phyloP scores from a whole-genome alignment of 2,329 filamentous ascomycete genomes.

The Epichloe baconii region DNA sequence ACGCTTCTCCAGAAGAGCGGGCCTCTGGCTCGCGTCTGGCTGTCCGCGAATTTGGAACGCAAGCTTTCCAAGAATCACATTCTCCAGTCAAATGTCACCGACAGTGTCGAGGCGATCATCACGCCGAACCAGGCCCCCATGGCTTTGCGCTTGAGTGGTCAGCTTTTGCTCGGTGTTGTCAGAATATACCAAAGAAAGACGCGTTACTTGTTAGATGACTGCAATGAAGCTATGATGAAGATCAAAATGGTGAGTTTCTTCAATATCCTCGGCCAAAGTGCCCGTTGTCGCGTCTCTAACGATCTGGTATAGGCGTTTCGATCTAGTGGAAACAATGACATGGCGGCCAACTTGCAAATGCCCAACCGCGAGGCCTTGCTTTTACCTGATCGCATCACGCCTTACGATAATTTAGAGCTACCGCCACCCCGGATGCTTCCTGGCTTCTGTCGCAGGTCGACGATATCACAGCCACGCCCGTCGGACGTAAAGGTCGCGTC shows the following conservation, averaged over 20 bases:
- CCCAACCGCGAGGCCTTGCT: slow-evolving; percentile 78
- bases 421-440: slow-evolving; percentile 82
- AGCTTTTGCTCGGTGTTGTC: slow-evolving; percentile 88
- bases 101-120: slow-evolving; percentile 91
- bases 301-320: slow-evolving; percentile 62
- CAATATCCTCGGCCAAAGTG: background rate
- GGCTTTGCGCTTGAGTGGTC: slow-evolving; percentile 84
- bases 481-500: slow-evolving; percentile 43
- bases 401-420: slow-evolving; percentile 65
- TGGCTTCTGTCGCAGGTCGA: slow-evolving; percentile 69
- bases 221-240: slow-evolving; percentile 92
- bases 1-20: slow-evolving; percentile 92
- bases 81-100: slow-evolving; percentile 83
- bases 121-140: slow-evolving; percentile 86
- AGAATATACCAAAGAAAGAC: slow-evolving; percentile 97
- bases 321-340: slow-evolving; percentile 85
- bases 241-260: slow-evolving; percentile 75
- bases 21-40: slow-evolving; percentile 93
- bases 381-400: slow-evolving; percentile 83
- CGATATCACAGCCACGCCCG: slow-evolving; percentile 38
- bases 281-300: slow-evolving; percentile 15
- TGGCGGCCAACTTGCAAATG: slow-evolving; percentile 69
- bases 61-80: slow-evolving; percentile 97
- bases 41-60: slow-evolving; percentile 94
- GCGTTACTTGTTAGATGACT: slow-evolving; percentile 90